Conservation (phyloP, 148 eudicot species). For the Fagopyrum homotropicum region DNA sequence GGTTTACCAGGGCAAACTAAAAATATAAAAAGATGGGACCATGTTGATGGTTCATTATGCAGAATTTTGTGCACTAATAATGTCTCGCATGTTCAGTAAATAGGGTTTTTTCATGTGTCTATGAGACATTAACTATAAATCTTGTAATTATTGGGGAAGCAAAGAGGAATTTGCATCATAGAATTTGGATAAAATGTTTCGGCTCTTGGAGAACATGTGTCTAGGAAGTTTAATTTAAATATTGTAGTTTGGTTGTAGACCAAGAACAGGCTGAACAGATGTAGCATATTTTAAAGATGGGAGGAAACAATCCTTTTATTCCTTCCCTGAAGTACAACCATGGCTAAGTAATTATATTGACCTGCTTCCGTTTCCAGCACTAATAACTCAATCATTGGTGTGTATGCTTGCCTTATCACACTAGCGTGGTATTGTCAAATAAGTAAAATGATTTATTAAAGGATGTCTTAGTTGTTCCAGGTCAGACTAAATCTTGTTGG, state of each 20-base stretch:
- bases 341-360: background rate
- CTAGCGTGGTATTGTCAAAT: too few relatives aligned
- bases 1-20: background rate
- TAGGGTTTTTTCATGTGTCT: background rate
- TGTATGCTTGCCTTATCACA: background rate
- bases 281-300: background rate
- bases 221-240: background rate
- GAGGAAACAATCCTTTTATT: background rate
- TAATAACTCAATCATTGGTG: background rate
- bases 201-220: background rate
- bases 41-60: background rate
- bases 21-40: background rate
- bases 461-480: background rate
- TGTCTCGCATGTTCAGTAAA: background rate
- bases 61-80: background rate
- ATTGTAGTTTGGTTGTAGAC: background rate
- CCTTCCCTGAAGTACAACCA: background rate
- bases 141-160: background rate
- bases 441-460: background rate
- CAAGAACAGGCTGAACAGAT: background rate
- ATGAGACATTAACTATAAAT: background rate
- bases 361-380: background rate
- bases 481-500: background rate
- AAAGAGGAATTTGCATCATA: background rate
- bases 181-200: background rate